These are phyloP conservation scores for Stemphylium beticola DNA, from an alignment of 2,329 filamentous ascomycete genomes.

Conservation along the genomic window DNA sequence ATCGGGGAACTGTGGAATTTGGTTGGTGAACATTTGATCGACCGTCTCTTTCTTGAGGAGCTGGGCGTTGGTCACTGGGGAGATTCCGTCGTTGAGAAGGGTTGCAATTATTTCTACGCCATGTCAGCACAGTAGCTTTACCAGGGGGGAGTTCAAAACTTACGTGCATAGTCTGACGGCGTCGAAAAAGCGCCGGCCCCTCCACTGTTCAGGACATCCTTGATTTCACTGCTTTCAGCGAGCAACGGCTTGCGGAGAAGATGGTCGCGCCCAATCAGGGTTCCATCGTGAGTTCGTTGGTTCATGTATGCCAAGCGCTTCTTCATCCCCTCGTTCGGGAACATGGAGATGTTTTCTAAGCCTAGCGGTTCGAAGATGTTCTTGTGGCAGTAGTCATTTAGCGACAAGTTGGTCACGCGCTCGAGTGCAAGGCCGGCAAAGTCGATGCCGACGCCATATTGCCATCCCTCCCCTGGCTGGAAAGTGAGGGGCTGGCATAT, in stretches of 20 bases:
- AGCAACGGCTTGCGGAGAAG: constrained; percentile 56
- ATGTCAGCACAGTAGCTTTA: constrained; percentile 11
- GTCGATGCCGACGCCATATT: constrained; percentile 58
- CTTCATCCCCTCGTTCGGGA: constrained; percentile 63
- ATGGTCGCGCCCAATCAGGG: constrained; percentile 56
- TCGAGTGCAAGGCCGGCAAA: constrained; percentile 56
- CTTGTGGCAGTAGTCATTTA: constrained; percentile 54
- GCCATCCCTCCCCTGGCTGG: constrained; percentile 66
- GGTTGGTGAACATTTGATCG: constrained; percentile 69
- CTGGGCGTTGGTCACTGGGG: constrained; percentile 59
- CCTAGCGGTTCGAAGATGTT: constrained; percentile 54
- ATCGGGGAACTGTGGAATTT: constrained; percentile 60
- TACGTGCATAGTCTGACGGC: constrained; percentile 66
- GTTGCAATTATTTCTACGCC: constrained; percentile 62
- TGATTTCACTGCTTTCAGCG: constrained; percentile 51
- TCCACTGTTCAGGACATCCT: constrained; percentile 61
- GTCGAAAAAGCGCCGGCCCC: constrained; percentile 66
- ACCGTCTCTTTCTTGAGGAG: constrained; percentile 65
- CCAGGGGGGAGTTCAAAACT: constrained; percentile 22
- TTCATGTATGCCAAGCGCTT: constrained; percentile 63
- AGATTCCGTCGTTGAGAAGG: constrained; percentile 68
- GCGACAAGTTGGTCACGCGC: constrained; percentile 49
- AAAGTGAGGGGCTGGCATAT: constrained; percentile 63
- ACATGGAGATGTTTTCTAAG: constrained; percentile 60
- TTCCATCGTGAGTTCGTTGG: constrained; percentile 54